phyloP scores from a whole-genome alignment of 768 basidiomycete species.

The Dioszegia hungarica region DNA sequence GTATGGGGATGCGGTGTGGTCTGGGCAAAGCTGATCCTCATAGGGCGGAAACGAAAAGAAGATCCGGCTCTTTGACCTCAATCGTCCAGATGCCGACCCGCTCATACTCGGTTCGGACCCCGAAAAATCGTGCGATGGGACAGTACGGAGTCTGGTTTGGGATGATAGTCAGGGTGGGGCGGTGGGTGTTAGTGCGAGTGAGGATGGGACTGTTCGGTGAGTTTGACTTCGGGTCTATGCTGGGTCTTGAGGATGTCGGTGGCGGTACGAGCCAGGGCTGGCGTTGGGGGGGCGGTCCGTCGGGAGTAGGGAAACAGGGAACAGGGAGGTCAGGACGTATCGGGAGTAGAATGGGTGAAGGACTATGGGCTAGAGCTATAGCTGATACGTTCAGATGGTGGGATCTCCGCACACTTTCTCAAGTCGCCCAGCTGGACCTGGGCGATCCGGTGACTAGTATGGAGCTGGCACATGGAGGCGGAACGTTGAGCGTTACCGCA shows the following conservation, averaged over 20 bases:
- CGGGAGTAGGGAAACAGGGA: too few species aligned
- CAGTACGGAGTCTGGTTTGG: conserved; percentile 89
- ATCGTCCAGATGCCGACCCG: conserved; percentile 78
- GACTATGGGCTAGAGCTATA: neutral
- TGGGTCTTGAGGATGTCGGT: neutral
- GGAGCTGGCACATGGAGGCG: conserved; percentile 76
- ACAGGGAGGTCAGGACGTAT: too few species aligned
- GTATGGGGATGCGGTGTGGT: too few species aligned
- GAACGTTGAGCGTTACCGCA: conserved; percentile 79
- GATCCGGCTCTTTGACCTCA: conserved; percentile 87
- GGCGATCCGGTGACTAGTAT: conserved; percentile 82
- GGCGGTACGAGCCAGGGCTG: too few species aligned
- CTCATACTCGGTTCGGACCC: conserved; percentile 64
- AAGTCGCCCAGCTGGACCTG: conserved; percentile 67
- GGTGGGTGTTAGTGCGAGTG: conserved; percentile 76
- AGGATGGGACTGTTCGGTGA: conserved; percentile 86
- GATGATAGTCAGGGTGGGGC: conserved; percentile 68
- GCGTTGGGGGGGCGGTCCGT: too few species aligned
- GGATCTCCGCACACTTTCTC: conserved; percentile 76
- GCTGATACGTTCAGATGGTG: conserved; percentile 72
- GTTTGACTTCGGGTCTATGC: too few species aligned
- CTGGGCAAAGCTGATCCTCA: conserved; percentile 33
- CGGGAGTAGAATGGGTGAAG: too few species aligned
- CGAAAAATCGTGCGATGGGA: conserved; percentile 71
- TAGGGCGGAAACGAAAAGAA: conserved; percentile 96